A percentile compares a stretch with the other conserved stretches of the same genome.
Evolutionary conservation across 2,329 filamentous ascomycete species (phyloP).

Genomic region (Botryotinia convoluta): DNA sequence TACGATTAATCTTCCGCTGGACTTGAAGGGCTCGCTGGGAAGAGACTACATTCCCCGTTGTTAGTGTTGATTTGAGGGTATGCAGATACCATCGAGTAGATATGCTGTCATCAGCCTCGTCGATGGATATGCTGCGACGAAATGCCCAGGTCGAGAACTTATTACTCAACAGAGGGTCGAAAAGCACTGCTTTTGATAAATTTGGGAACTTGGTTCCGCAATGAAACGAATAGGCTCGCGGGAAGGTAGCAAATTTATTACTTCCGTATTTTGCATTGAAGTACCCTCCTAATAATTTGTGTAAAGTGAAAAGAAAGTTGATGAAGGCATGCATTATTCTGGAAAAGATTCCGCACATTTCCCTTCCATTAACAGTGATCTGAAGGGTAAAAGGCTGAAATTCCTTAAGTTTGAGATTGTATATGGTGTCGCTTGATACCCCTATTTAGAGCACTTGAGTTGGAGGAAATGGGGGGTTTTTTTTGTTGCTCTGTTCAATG

Average conservation of each 20-base stretch:
- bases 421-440: neutral
- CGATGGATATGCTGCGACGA: neutral
- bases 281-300: too few relatives aligned
- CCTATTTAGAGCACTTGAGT: neutral
- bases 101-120: neutral
- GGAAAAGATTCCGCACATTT: accelerated
- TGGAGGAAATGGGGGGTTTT: too few relatives aligned
- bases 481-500: too few relatives aligned
- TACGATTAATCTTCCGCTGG: neutral
- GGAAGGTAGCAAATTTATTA: neutral
- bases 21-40: neutral
- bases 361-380: too few relatives aligned
- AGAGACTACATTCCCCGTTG: accelerated
- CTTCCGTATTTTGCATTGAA: too few relatives aligned
- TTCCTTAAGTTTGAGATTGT: too few relatives aligned
- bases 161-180: neutral
- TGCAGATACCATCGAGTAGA: neutral
- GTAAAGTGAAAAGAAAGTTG: too few relatives aligned
- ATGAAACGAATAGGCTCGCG: neutral
- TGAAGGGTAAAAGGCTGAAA: too few relatives aligned
- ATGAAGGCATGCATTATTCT: accelerated
- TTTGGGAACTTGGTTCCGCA: neutral
- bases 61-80: neutral
- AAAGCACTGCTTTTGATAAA: neutral
- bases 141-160: accelerated